phyloP scores from a whole-genome alignment of 768 basidiomycete species.

The Astraeus odoratus region DNA sequence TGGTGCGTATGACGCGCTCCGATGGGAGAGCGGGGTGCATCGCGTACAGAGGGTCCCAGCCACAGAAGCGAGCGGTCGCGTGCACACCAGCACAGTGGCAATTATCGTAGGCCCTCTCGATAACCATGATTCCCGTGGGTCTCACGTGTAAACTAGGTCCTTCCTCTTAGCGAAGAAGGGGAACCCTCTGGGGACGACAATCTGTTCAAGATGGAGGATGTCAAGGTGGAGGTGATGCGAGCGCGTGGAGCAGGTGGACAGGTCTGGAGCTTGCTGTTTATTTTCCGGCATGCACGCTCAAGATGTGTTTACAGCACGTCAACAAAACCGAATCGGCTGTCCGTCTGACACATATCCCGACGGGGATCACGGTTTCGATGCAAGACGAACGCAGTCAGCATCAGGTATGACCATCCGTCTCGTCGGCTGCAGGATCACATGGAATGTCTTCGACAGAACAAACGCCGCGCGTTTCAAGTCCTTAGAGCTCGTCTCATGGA shows the following conservation, averaged over 20 bases:
- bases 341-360: constrained; percentile 85
- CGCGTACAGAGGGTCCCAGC: constrained; percentile 90
- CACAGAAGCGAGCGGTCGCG: constrained; percentile 81
- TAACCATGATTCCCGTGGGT: too few relatives aligned
- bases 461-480: constrained; percentile 87
- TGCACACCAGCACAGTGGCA: constrained; percentile 89
- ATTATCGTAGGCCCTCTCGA: constrained; percentile 52
- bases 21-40: constrained; percentile 95
- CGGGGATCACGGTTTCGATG: constrained; percentile 94
- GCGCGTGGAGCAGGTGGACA: constrained; percentile 96
- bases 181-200: constrained; percentile 48
- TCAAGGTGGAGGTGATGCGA: constrained; percentile 91
- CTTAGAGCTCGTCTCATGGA: constrained; percentile 83
- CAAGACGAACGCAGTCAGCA: constrained; percentile 97
- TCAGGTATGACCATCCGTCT: constrained; percentile 44
- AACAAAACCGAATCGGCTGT: constrained; percentile 99
- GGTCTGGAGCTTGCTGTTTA: constrained; percentile 33
- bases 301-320: constrained; percentile 60
- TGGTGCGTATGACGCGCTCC: constrained; percentile 70
- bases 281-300: not conserved
- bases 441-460: constrained; percentile 52
- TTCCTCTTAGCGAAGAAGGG: constrained; percentile 70
- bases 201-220: constrained; percentile 78
- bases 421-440: not conserved
- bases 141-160: constrained; percentile 46